phyloP scores from a whole-genome alignment of 371 early-diverging fungal genomes.

The Saksenaea vasiformis region DNA sequence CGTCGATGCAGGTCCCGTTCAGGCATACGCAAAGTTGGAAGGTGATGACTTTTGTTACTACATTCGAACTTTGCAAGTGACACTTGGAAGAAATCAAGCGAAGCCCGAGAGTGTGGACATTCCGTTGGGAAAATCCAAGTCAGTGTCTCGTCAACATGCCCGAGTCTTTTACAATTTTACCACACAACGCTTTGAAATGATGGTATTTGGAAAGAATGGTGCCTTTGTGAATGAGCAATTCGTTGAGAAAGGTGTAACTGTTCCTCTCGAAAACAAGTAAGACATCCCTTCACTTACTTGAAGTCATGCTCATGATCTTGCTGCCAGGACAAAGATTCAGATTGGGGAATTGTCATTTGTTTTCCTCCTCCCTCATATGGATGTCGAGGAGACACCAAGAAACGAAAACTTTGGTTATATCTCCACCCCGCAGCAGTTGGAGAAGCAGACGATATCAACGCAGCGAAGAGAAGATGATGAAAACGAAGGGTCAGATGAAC shows the following conservation, averaged over 20 bases:
- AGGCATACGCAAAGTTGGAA: slow-evolving; percentile 91
- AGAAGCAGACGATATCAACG: slow-evolving; percentile 22
- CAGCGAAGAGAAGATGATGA: slow-evolving; percentile 15
- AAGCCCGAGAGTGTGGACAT: slow-evolving; percentile 72
- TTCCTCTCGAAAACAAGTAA: slow-evolving; percentile 72
- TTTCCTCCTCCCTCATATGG: slow-evolving; percentile 69
- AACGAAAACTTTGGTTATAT: slow-evolving; percentile 31
- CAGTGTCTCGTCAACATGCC: slow-evolving; percentile 85
- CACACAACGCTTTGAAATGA: slow-evolving; percentile 79
- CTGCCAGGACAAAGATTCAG: slow-evolving; percentile 68
- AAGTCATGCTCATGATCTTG: not conserved
- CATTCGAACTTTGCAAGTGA: slow-evolving; percentile 76
- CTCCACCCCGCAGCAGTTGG: slow-evolving; percentile 40
- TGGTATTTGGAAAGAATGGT: slow-evolving; percentile 87
- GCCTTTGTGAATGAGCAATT: slow-evolving; percentile 81
- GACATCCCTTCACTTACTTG: slow-evolving; percentile 1
- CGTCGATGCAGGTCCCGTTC: slow-evolving; percentile 59
- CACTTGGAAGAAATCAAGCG: slow-evolving; percentile 72
- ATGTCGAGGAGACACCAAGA: slow-evolving; percentile 28
- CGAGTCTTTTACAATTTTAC: slow-evolving; percentile 82
- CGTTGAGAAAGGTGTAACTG: slow-evolving; percentile 67
- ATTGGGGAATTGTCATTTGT: slow-evolving; percentile 80
- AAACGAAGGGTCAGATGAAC: slow-evolving; percentile 17
- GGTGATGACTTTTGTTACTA: slow-evolving; percentile 83
- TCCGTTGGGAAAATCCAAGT: slow-evolving; percentile 79